Evolutionary conservation across 2,329 filamentous ascomycete species (phyloP).

Genomic region (Fusarium mundagurra): DNA sequence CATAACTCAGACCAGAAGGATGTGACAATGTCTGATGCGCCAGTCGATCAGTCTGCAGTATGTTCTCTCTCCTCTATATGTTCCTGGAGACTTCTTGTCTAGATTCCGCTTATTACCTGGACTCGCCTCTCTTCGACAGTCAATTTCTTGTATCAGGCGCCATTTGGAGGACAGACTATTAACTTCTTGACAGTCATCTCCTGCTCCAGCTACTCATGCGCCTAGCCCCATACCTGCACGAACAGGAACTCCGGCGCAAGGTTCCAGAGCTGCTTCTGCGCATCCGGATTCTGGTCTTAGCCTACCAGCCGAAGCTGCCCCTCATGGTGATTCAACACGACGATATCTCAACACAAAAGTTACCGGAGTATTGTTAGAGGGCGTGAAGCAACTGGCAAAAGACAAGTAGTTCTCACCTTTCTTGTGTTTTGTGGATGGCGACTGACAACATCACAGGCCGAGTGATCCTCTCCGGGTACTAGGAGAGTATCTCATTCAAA

Average conservation of each 20-base stretch:
- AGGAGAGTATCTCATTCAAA: conserved; percentile 76
- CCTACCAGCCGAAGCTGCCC: conserved; percentile 68
- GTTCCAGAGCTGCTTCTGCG: conserved; percentile 66
- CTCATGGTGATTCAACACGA: conserved; percentile 74
- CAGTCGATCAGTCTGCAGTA: conserved; percentile 54
- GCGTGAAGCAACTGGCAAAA: conserved; percentile 77
- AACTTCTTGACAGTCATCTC: conserved; percentile 48
- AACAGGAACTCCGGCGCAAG: conserved; percentile 60
- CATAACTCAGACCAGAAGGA: conserved; percentile 48
- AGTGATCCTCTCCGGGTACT: conserved; percentile 74
- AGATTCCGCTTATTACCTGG: neutral
- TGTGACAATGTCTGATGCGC: conserved; percentile 56
- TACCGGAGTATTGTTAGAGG: conserved; percentile 74
- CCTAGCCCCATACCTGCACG: conserved; percentile 56
- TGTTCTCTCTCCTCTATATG: neutral
- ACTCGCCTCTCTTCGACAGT: neutral
- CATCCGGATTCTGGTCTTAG: conserved; percentile 63
- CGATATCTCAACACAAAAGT: conserved; percentile 78
- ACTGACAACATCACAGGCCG: conserved; percentile 57
- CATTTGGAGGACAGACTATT: neutral
- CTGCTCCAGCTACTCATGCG: conserved; percentile 49
- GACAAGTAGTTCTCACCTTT: conserved; percentile 69
- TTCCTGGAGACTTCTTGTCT: too few relatives aligned
- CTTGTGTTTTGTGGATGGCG: neutral
- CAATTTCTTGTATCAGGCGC: neutral